Evolutionary conservation across 2,329 filamentous ascomycete genomes (phyloP), one percentile per base, ranked within the genome.

Genomic region (Colletotrichum brevisporum): DNA sequence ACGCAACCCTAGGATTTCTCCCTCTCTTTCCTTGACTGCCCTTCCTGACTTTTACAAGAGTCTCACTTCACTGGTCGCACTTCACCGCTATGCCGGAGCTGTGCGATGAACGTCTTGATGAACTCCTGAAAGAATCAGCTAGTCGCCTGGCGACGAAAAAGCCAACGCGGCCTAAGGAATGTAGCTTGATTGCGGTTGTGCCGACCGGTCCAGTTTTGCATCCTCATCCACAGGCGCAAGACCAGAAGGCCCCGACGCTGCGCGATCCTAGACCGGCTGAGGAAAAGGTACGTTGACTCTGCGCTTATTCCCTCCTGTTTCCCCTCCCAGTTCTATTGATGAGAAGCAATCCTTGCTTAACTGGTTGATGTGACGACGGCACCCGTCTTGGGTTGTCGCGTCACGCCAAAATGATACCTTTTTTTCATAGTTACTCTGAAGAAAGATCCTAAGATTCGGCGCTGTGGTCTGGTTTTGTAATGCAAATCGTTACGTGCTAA

Each of bases 341-440:
- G 82, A 84, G 75, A 81, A 77, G 70, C 74, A 76, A 77, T 77
- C 78, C 74, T 74, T 77, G 69, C 71, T 72, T 71, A 50, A 56
- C 52, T 9, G 53, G 21, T 65, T 72, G 71, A 72, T 69, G 71
- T 66, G 79, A 75, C 77, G 75, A 74, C 56, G 76, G 75, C 70
- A 75, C 80, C 77, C 78, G 79, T 82, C 79, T 80, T 82, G 81
- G 79, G 79, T 77, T 73, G 78, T 73, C 70, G 63, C 69, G 72
- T 73, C 89, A 88, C 90, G 89, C 80, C 82, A 81, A 85, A 87
- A 82, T 86, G 85, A 85, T 85, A 82, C 81, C 84, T 82, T 79
- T 80, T 80, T 79, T 81, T 85, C 84, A 92, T 92, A 92, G 90
- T 92, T 92, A 92, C 90, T 91, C 90, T 92, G 90, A 92, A 81